Percentiles rank a stretch among this genome's conserved stretches.
Conservation (phyloP, 192 early-diverging fungal genomes). For the Ramicandelaber brevisporus region DNA sequence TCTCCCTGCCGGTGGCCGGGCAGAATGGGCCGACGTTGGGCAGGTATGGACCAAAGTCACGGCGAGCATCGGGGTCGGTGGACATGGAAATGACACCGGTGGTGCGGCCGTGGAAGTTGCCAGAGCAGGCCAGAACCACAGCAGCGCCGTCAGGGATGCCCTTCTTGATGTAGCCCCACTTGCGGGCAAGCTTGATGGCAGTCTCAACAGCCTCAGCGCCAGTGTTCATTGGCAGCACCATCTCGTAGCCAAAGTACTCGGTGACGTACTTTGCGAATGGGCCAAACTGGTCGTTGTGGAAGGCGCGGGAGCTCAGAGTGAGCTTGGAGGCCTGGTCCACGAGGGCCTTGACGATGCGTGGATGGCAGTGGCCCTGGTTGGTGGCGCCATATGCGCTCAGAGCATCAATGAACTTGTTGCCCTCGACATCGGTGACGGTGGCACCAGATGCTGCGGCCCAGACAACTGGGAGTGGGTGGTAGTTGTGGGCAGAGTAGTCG, state of each 20-base stretch:
- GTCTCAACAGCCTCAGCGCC: conserved; percentile 98
- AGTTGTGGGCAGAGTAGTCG: conserved; percentile 89
- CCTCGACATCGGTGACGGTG: conserved; percentile 87
- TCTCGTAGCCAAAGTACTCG: conserved; percentile 85
- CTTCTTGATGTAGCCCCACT: conserved; percentile 92
- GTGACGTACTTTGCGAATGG: conserved; percentile 74
- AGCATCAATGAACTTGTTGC: conserved; percentile 51
- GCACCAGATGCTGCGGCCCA: conserved; percentile 66
- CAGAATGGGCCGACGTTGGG: conserved; percentile 61
- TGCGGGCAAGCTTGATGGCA: conserved; percentile 87
- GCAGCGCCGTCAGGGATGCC: conserved; percentile 52
- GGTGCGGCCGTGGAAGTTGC: conserved; percentile 97
- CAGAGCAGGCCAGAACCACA: conserved; percentile 52
- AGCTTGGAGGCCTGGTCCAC: conserved; percentile 69
- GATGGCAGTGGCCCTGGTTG: conserved; percentile 87
- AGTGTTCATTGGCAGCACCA: conserved; percentile 98
- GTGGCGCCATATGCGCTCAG: conserved; percentile 52
- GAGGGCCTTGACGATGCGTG: conserved; percentile 76
- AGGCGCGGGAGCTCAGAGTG: conserved; percentile 77
- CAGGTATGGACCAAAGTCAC: conserved; percentile 84
- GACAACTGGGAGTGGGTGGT: conserved; percentile 91
- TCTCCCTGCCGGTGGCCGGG: conserved; percentile 32
- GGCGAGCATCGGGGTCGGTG: conserved; percentile 62
- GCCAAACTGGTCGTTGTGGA: conserved; percentile 89
- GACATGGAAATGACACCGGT: conserved; percentile 84